Evolutionary conservation across 2,329 filamentous ascomycete genomes (phyloP), one percentile per base, ranked within the genome.

Genomic region (Monosporascus sp.): DNA sequence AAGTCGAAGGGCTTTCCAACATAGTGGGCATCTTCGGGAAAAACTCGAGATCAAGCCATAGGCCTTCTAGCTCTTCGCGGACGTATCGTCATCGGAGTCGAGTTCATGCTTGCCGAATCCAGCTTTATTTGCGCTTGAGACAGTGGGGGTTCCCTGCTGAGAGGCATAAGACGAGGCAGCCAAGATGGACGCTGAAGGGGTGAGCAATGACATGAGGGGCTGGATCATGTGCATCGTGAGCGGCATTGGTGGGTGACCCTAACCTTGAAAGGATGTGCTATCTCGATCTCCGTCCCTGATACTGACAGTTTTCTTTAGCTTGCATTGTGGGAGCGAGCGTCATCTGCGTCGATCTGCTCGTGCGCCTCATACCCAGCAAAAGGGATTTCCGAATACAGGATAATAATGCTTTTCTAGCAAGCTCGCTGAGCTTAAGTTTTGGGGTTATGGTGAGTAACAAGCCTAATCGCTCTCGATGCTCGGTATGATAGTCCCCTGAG

Each of bases 391-490:
- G 84, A 62, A 95, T 99, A 60, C 84, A 95, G 66, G 88, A 96
- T 57, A 97, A 89, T 72, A 93, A 89, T 74, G 78, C 78, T 22
- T 99, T 99, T 68, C 78, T 97, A 5, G 92, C 92, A 1, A 84
- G 85, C 22, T 97, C 93, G 0, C 73, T 97, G 55, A 96, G 92
- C 70, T 73, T 99, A 58, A 97, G 91, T 68, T 96, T 96, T 61
- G 93, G 94, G 44, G 92, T 97, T 46, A 96, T 99, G 91, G 92
- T 96, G 70, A 59, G 82, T 99, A 91, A 92, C 96, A 70, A 59
- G 82, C 67, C 24, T 53, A 20, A 31, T 39, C 50, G 15, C 9
- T 36, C 5, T 38, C 18, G n/a, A 34, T 47, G 2, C 15, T 46
- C 36, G 18, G 36, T 37, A 42, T 18, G 5, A 6, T 24, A 6